Evolutionary conservation across 148 eudicot genomes (phyloP), one percentile per base, ranked within the genome.

Genomic region (Hydrangea macrophylla): DNA sequence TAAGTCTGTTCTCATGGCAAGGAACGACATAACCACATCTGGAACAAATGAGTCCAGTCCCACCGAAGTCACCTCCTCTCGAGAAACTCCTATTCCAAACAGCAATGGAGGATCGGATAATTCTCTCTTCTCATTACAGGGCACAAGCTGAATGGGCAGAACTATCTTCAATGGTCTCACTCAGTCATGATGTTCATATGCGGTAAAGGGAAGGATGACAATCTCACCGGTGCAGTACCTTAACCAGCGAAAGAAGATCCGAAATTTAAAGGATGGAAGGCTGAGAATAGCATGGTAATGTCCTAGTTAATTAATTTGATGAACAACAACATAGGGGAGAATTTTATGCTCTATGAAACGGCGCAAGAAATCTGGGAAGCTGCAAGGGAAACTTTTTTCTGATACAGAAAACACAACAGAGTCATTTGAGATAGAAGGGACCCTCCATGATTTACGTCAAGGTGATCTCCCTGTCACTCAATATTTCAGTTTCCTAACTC

Each of bases 91-190:
- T 1, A 1, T 25, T n/a, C 0, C 59, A 9, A 55, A 24, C 32
- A 3, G 8, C 30, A 24, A 1, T 24, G 59, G 59, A 24, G 31
- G 31, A 0, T 0, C 11, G n/a, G 31, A 25, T 8, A 55, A 12
- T 42, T 60, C 64, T 31, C 23, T 31, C 44, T 62, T 22, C 51
- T 31, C 36, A 62, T 62, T 40, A 62, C 50, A 2, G n/a, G 50
- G 1, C n/a, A n/a, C n/a, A n/a, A n/a, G n/a, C n/a, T n/a, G n/a
- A n/a, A n/a, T n/a, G n/a, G n/a, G n/a, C 67, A 62, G 8, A 62
- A 62, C 15, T 62, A 5, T 40, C 50, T 62, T n/a, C 67, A 62
- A 12, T 62, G 67, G 67, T 62, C 67, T 8, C 53, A 62, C 20
- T 62, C 32, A 1, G 22, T 42, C 13, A 22, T 62, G 67, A 62